Conservation (phyloP, 2,329 filamentous ascomycete species). For the Pestalotiopsis sp. region DNA sequence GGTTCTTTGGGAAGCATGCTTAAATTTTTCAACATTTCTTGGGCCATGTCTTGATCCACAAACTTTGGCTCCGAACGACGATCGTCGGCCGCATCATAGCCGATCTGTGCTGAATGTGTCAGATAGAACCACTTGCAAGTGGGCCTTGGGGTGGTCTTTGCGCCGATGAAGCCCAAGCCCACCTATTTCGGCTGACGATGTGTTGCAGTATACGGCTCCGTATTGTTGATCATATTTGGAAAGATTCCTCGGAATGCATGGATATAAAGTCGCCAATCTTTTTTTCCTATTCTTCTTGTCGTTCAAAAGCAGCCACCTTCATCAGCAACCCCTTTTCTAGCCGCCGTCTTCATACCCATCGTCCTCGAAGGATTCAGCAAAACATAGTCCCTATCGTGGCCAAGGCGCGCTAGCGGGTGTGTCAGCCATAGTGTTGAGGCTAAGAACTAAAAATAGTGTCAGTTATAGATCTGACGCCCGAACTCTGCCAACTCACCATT, state of each 20-base stretch:
- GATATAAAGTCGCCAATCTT: not conserved
- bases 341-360: not conserved
- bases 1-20: not conserved
- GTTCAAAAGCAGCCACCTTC: not conserved
- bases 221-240: not conserved
- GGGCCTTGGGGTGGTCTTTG: not conserved
- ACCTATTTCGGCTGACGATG: not conserved
- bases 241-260: not conserved
- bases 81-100: not conserved
- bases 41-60: not conserved
- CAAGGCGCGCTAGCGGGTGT: not conserved
- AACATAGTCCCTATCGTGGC: not conserved
- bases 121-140: not conserved
- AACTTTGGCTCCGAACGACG: not conserved
- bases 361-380: not conserved
- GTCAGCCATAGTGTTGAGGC: not conserved
- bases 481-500: not conserved
- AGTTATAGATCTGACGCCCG: not conserved
- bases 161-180: not conserved
- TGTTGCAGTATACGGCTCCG: not conserved
- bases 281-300: not conserved
- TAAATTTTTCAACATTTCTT: not conserved
- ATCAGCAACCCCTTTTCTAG: not conserved
- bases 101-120: not conserved
- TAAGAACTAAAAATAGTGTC: not conserved